Evolutionary conservation across 208 protist species (phyloP).

Genomic region (Polymyxa betae): DNA sequence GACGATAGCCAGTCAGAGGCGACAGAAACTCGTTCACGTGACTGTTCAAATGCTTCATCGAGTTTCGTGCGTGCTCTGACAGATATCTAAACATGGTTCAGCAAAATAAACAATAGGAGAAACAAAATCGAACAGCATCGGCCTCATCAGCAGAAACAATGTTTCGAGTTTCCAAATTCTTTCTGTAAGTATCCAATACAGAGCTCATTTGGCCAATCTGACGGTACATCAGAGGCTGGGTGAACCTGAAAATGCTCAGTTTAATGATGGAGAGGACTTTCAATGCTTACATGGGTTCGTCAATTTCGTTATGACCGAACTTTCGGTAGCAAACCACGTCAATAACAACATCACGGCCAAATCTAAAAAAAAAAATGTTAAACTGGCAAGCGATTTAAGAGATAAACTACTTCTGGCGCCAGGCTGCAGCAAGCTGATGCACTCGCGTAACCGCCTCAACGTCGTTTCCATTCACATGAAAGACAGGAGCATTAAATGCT

Average conservation of each 20-base stretch:
- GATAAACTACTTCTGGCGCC: constrained; percentile 53
- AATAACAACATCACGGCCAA: constrained; percentile 88
- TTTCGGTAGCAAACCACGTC: constrained; percentile 94
- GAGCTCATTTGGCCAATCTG: constrained; percentile 32
- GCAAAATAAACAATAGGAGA: background rate
- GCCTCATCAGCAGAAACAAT: constrained; percentile 22
- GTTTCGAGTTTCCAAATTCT: background rate
- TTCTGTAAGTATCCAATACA: constrained; percentile 1
- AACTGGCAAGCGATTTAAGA: background rate
- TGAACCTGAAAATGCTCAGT: background rate
- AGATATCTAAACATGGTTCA: background rate
- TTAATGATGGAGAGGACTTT: background rate
- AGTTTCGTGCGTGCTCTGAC: background rate
- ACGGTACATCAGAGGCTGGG: constrained; percentile 27
- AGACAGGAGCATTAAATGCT: constrained; percentile 84
- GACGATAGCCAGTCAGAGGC: constrained; percentile 60
- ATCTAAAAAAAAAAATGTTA: constrained; percentile 8
- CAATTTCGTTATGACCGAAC: constrained; percentile 95
- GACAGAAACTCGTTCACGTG: background rate
- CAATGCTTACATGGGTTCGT: constrained; percentile 91
- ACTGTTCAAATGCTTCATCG: background rate
- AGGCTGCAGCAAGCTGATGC: constrained; percentile 62
- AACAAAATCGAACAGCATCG: background rate
- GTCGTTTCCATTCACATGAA: constrained; percentile 97
- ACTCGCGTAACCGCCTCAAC: constrained; percentile 87